Conservation (phyloP, 768 basidiomycete species). For the Tylopilus sp. region DNA sequence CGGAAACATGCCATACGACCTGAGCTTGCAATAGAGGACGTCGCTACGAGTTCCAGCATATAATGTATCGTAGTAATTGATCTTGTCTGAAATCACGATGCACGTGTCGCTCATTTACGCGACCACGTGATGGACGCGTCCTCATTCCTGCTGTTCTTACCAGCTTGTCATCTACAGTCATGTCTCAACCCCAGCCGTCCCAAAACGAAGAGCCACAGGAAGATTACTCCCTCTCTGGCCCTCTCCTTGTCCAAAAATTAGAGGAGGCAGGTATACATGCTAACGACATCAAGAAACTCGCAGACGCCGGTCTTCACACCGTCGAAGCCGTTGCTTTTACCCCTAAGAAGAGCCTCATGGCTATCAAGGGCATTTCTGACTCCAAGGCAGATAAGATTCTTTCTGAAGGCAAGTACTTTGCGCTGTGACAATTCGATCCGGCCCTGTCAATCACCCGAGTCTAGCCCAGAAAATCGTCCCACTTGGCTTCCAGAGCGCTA, state of each 20-base stretch:
- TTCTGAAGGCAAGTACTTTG: conserved; percentile 67
- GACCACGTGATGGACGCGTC: conserved; percentile 34
- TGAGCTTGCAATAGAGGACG: conserved; percentile 9
- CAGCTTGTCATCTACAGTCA: conserved; percentile 6
- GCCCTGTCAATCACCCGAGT: conserved; percentile 6
- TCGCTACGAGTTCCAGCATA: background rate
- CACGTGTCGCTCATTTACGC: conserved; percentile 15
- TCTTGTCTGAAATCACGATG: background rate
- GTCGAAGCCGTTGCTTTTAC: conserved; percentile 96
- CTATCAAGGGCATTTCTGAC: conserved; percentile 96
- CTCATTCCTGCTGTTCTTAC: no score
- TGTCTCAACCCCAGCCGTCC: conserved; percentile 52
- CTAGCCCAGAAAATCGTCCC: conserved; percentile 94
- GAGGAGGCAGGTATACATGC: conserved; percentile 86
- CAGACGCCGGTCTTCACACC: conserved; percentile 88
- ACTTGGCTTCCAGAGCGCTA: conserved; percentile 96
- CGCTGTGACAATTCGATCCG: background rate
- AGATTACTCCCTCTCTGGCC: conserved; percentile 63
- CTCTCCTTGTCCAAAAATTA: conserved; percentile 78
- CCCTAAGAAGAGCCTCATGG: conserved; percentile 86
- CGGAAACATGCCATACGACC: conserved; percentile 29
- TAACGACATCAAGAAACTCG: conserved; percentile 93
- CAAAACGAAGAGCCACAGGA: conserved; percentile 50
- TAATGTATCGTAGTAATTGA: background rate
- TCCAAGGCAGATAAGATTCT: conserved; percentile 97